Evolutionary conservation across 1,139 yeast species (phyloP).

Genomic region (Taphrina pruni): DNA sequence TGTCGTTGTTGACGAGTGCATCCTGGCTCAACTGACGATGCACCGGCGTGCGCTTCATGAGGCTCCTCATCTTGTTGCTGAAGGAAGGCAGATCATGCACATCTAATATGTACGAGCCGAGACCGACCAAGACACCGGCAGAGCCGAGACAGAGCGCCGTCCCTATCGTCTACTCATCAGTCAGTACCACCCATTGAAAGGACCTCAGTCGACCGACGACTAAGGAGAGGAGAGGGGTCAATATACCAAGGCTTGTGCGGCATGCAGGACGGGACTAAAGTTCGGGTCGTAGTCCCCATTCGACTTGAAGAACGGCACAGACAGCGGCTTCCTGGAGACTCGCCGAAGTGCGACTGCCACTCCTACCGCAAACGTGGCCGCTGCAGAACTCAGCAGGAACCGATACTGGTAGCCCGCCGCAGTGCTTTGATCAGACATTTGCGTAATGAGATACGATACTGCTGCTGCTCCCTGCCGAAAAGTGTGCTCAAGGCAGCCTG

Average conservation of each 20-base stretch:
- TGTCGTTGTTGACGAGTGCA: slow-evolving; percentile 5
- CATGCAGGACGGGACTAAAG: slow-evolving; percentile 39
- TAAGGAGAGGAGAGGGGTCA: not conserved
- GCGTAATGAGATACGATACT: too few species aligned
- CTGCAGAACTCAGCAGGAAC: slow-evolving; percentile 27
- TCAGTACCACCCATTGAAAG: not conserved
- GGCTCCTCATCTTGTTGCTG: slow-evolving; percentile 27
- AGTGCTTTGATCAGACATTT: not conserved
- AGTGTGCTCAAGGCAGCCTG: too few species aligned
- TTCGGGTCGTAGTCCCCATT: slow-evolving; percentile 21
- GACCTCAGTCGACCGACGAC: too few species aligned
- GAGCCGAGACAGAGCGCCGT: slow-evolving; percentile 29
- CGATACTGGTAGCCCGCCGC: slow-evolving; percentile 8
- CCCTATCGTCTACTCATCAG: slow-evolving; percentile 22
- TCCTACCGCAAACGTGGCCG: slow-evolving; percentile 28
- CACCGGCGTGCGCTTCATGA: slow-evolving; percentile 23
- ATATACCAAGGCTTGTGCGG: slow-evolving; percentile 33
- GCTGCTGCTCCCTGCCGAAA: too few species aligned
- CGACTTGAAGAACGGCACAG: slow-evolving; percentile 30
- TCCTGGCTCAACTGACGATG: slow-evolving; percentile 5
- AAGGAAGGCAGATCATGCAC: slow-evolving; percentile 30
- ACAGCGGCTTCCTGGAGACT: slow-evolving; percentile 17
- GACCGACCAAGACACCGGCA: slow-evolving; percentile 22
- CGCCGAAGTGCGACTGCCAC: slow-evolving; percentile 14
- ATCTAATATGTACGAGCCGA: slow-evolving; percentile 16